These are phyloP conservation scores for Rostrohypoxylon terebratum DNA, from an alignment of 495 filamentous ascomycete genomes.

Conservation along the genomic window DNA sequence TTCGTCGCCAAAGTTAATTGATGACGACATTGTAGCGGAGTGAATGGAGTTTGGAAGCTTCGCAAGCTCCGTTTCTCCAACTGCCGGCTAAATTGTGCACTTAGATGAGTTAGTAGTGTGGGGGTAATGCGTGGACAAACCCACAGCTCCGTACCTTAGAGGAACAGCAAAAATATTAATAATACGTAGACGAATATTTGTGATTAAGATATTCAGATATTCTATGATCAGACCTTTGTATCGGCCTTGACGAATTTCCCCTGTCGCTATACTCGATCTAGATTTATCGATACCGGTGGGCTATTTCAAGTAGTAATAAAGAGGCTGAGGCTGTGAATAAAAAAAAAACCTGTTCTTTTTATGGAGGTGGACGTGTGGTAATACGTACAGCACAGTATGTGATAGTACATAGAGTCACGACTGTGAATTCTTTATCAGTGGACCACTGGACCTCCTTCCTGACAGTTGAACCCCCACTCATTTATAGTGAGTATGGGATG, in stretches of 20 bases:
- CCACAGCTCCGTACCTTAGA: not conserved
- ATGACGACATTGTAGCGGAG: conserved; percentile 43
- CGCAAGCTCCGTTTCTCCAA: conserved; percentile 15
- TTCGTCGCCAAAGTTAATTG: not conserved
- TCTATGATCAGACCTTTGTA: conserved; percentile 1
- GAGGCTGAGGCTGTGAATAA: conserved; percentile 27
- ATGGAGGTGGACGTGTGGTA: not conserved
- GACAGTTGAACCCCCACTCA: conserved; percentile 21
- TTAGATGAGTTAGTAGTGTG: conserved; percentile 11
- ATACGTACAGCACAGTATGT: too few relatives aligned
- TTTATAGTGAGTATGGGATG: conserved; percentile 22
- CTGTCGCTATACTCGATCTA: not conserved
- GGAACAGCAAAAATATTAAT: too few relatives aligned
- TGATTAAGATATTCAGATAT: not conserved
- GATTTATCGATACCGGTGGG: not conserved
- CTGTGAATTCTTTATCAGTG: conserved; percentile 12
- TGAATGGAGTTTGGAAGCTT: conserved; percentile 28
- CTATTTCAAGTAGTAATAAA: not conserved
- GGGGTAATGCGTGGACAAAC: conserved; percentile 2
- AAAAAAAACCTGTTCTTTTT: conserved; percentile 6
- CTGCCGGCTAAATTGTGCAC: conserved; percentile 6
- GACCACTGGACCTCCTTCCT: not conserved
- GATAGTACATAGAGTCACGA: not conserved
- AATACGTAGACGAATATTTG: too few relatives aligned
- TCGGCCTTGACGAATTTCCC: not conserved